A percentile compares a stretch with the other conserved stretches of the same genome.
Conservation (phyloP, 2,329 filamentous ascomycete species). For the Nemania abortiva region DNA sequence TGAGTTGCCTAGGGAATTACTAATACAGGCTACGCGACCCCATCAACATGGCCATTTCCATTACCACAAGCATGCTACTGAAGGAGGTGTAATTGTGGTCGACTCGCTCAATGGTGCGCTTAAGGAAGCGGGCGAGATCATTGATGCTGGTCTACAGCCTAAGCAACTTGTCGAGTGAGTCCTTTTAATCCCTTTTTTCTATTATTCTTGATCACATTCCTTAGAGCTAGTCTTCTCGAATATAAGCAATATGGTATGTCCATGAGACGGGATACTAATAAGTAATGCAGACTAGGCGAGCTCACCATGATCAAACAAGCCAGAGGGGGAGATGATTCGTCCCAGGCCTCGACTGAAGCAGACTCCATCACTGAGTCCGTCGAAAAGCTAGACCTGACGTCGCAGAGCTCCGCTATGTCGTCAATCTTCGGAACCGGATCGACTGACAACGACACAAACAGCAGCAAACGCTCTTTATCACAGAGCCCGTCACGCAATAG, state of each 20-base stretch:
- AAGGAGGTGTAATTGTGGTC: slow-evolving; percentile 76
- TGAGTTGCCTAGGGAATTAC: slow-evolving; percentile 82
- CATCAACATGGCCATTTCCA: slow-evolving; percentile 64
- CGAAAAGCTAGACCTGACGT: slow-evolving; percentile 51
- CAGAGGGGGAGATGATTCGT: slow-evolving; percentile 53
- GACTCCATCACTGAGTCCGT: slow-evolving; percentile 52
- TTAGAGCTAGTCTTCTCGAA: background rate
- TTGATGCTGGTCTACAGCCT: slow-evolving; percentile 78
- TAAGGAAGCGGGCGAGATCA: slow-evolving; percentile 87
- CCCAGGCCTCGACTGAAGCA: slow-evolving; percentile 36
- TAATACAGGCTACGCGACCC: slow-evolving; percentile 70
- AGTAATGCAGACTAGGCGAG: slow-evolving; percentile 74
- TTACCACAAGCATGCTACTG: slow-evolving; percentile 74
- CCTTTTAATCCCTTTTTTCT: background rate
- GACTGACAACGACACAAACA: slow-evolving; percentile 14
- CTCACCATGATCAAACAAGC: slow-evolving; percentile 71
- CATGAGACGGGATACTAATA: slow-evolving; percentile 7
- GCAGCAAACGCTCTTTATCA: slow-evolving; percentile 49
- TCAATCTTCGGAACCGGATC: slow-evolving; percentile 52
- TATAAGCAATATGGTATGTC: background rate
- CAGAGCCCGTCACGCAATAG: slow-evolving; percentile 51
- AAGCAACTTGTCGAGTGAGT: slow-evolving; percentile 83
- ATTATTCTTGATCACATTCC: background rate
- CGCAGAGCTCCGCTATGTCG: slow-evolving; percentile 56
- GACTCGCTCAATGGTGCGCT: slow-evolving; percentile 84